phyloP scores from a whole-genome alignment of 192 early-diverging fungal genomes.

The Obelidium mucronatum region DNA sequence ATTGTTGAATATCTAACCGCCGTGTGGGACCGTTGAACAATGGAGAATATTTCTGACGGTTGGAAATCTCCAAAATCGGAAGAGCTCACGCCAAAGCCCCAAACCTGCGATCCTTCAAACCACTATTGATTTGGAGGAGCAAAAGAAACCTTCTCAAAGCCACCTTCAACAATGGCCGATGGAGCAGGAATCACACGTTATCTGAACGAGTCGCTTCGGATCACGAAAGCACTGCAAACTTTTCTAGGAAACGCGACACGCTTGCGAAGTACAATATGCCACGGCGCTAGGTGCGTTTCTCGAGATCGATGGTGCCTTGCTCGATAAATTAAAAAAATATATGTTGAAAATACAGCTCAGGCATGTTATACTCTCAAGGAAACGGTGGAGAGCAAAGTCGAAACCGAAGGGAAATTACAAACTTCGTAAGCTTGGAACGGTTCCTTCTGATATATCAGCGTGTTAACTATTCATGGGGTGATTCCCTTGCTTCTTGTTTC shows the following conservation, averaged over 20 bases:
- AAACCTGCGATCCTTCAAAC: too few species aligned
- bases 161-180: too few species aligned
- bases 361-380: conserved; percentile 24
- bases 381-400: conserved; percentile 21
- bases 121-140: too few species aligned
- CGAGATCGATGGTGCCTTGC: neutral
- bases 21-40: too few species aligned
- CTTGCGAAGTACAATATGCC: conserved; percentile 49
- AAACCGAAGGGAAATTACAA: conserved; percentile 18
- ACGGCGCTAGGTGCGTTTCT: conserved; percentile 42
- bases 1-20: too few species aligned
- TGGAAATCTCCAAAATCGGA: too few species aligned
- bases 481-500: too few species aligned
- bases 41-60: too few species aligned
- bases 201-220: conserved; percentile 45
- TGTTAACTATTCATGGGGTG: too few species aligned
- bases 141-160: too few species aligned
- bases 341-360: conserved; percentile 24
- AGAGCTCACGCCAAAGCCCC: too few species aligned
- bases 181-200: conserved; percentile 31
- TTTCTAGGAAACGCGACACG: conserved; percentile 41
- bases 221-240: conserved; percentile 43
- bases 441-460: neutral
- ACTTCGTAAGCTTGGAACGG: conserved; percentile 13
- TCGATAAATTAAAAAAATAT: neutral